These are phyloP conservation scores for Apiospora saccharicola DNA, from an alignment of 2,329 filamentous ascomycete genomes.

Conservation along the genomic window DNA sequence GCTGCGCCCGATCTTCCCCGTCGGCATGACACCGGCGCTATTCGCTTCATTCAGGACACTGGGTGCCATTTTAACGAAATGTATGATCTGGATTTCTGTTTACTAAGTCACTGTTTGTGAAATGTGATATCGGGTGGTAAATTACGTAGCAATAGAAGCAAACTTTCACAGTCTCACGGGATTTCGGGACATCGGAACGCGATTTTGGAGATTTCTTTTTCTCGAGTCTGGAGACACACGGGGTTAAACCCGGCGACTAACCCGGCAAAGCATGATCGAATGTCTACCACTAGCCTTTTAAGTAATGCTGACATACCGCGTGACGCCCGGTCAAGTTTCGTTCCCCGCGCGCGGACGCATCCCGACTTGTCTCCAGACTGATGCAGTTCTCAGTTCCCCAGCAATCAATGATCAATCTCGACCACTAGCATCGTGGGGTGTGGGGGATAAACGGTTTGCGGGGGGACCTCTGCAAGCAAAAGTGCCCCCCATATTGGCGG, in stretches of 20 bases:
- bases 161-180: neutral
- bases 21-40: neutral
- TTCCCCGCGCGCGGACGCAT: neutral
- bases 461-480: neutral
- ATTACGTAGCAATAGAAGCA: neutral
- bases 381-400: neutral
- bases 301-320: neutral
- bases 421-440: neutral
- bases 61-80: conserved; percentile 18
- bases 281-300: neutral
- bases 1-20: neutral
- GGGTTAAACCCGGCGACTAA: neutral
- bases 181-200: neutral
- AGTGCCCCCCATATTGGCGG: conserved; percentile 17
- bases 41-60: conserved; percentile 7
- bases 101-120: neutral
- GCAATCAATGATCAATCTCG: neutral
- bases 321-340: neutral
- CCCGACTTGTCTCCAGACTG: neutral
- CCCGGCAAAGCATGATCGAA: neutral
- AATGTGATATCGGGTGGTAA: no score
- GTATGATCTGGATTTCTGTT: neutral
- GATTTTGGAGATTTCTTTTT: neutral
- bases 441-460: neutral
- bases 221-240: neutral